Evolutionary conservation across 2,329 filamentous ascomycete species (phyloP), one percentile per base, ranked within the genome.

Genomic region (Cadophora luteo-olivacea): DNA sequence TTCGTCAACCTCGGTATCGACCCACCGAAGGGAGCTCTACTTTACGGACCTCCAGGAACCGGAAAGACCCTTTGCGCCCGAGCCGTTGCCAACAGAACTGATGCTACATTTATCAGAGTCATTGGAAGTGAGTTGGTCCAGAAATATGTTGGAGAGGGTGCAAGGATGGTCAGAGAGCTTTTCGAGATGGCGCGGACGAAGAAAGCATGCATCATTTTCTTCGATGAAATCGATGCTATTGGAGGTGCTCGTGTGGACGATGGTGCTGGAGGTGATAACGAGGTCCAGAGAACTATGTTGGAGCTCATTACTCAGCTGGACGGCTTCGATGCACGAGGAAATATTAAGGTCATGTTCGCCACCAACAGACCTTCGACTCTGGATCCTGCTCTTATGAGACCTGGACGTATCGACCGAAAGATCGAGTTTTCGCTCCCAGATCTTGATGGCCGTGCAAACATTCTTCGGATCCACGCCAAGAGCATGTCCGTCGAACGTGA

Each of bases 141-240:
- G 82, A 99, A 99, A 83, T 99, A 99, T 79, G 96, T 99, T 22
- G 96, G 96, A 79, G 96, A 99, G 81, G 96, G 96, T 79, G 96
- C 97, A 5, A 89, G 97, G 76, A 99, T 99, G 96, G 96, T 99
- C 24, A 91, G 96, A 77, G 96, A 99, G 83, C 88, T 99, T 2
- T 99, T 99, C 80, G 96, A 99, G 84, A 99, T 99, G 96, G 96
- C 96, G 11, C 90, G 96, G 75, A 98, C 96, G 67, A 99, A 99
- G 88, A 99, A 99, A 84, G 96, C 96, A 0, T 99, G 96, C 82
- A 99, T 99, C 79, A 99, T 99, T 83, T 99, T 99, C 89, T 97
- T 97, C 78, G 96, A 99, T 80, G 96, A 99, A 84, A 96, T 98
- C 71, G 95, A 98, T 80, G 95, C 95, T 61, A 93, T 98, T 66